Conservation (phyloP, 225 moss, liverwort and hornwort species). For the Physcomitrellopsis africana region DNA sequence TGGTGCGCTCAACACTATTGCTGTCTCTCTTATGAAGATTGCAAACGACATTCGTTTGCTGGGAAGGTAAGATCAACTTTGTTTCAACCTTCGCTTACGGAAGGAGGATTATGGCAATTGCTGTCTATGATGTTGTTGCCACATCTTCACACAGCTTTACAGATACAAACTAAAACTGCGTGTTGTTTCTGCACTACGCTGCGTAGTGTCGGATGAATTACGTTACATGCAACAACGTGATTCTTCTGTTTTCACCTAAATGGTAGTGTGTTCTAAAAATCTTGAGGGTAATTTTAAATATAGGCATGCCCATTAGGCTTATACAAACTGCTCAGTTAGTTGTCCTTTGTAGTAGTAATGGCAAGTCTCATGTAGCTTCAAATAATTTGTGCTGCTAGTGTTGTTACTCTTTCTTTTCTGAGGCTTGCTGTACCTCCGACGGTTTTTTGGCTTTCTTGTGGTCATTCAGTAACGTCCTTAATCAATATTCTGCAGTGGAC, state of each 20-base stretch:
- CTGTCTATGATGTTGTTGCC: background rate
- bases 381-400: background rate
- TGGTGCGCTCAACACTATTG: slow-evolving; percentile 84
- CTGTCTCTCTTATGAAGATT: slow-evolving; percentile 85
- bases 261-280: background rate
- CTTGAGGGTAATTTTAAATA: background rate
- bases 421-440: too few species aligned
- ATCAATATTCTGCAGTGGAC: slow-evolving; percentile 63
- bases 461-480: background rate
- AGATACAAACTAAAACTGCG: too few species aligned
- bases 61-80: slow-evolving; percentile 64
- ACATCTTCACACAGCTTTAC: too few species aligned
- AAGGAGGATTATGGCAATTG: background rate
- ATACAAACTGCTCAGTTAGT: slow-evolving; percentile 9
- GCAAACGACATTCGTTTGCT: slow-evolving; percentile 91
- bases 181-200: too few species aligned
- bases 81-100: background rate
- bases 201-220: too few species aligned
- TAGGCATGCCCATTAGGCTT: background rate
- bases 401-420: too few species aligned
- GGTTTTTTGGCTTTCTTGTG: too few species aligned
- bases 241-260: background rate
- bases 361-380: background rate
- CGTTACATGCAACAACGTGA: background rate
- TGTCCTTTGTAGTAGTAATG: slow-evolving; percentile 7